Evolutionary conservation across 495 filamentous ascomycete species (phyloP).

Genomic region (Hypoxylon subgilvum): DNA sequence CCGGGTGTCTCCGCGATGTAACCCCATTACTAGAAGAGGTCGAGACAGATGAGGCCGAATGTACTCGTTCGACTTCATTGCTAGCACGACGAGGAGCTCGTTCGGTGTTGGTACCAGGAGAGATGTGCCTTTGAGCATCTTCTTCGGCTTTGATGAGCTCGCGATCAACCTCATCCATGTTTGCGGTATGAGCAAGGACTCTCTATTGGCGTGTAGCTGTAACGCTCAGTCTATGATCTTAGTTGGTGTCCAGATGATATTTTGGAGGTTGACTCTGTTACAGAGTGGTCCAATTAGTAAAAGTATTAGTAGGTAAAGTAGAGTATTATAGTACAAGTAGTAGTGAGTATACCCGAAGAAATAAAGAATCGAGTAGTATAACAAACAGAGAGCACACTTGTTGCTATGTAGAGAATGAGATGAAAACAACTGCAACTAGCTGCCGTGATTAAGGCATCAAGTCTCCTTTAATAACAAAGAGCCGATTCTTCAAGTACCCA

Average conservation of each 20-base stretch:
- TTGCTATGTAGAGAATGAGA: too few relatives aligned
- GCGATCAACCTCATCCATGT: slow-evolving; percentile 59
- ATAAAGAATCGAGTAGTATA: too few relatives aligned
- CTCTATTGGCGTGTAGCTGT: neutral
- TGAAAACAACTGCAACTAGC: slow-evolving; percentile 1
- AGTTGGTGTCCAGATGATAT: neutral
- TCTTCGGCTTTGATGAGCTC: slow-evolving; percentile 58
- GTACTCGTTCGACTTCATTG: slow-evolving; percentile 57
- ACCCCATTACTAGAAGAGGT: slow-evolving; percentile 46
- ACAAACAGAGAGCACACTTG: too few relatives aligned
- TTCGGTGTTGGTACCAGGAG: slow-evolving; percentile 31
- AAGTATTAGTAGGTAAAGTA: too few relatives aligned
- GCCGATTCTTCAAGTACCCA: neutral
- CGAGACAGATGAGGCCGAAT: slow-evolving; percentile 57
- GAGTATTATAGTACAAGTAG: slow-evolving; percentile 1
- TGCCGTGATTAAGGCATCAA: slow-evolving; percentile 5
- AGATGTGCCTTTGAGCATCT: slow-evolving; percentile 36
- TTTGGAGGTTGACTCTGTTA: too few relatives aligned
- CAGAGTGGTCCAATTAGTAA: too few relatives aligned
- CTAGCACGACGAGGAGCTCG: slow-evolving; percentile 42
- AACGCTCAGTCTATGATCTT: neutral
- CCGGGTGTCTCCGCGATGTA: slow-evolving; percentile 7
- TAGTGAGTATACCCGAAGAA: neutral
- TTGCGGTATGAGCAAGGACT: slow-evolving; percentile 21
- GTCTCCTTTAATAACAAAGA: slow-evolving; percentile 27